Base-by-base conservation (phyloP, 164 flowering plant genomes). In the Platanus orientalis region DNA sequence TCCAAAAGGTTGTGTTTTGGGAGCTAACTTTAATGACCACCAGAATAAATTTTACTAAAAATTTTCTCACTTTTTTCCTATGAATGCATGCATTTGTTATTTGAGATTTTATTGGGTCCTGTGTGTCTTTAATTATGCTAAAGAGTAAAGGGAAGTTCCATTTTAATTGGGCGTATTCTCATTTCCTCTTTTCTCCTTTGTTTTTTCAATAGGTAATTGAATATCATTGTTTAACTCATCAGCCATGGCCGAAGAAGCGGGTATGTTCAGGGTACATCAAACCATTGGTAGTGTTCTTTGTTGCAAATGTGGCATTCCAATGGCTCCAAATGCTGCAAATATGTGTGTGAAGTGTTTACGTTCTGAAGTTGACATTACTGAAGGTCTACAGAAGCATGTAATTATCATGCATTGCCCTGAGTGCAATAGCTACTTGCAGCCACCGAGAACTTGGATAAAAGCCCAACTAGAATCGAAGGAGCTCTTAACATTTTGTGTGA, bases 281-380 rank as follows among this genome's bases (percentile, higher is more conserved):
- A 86, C 91, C 1, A 30, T 78, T 6, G 91, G 86, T 16, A 80
- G 64, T 29, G 86, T 86, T 45, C 64, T 83, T 36, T 86, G 91
- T 62, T 86, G 91, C 79, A 79, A 78, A 60, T 84, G 91, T 61
- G 88, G 91, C 24, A 69, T 80, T 24, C 54, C 70, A 11, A 84
- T 86, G 82, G 70, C 73, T 4, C 91, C 91, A 54, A 86, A 86
- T 64, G 83, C 83, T 21, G 87, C 87, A 16, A 86, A 86, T 60
- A 86, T 85, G 90, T 85, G 90, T 64, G 83, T 83, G 3, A 79
- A 73, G 25, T 86, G 91, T 72, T 65, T 83, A 30, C 78, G 81
- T 11, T 79, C 91, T 25, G 81, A 80, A 59, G 77, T 82, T 54
- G 87, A 86, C 73, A 86, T 86, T 7, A 86, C 87, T 11, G 91